Evolutionary conservation across 2,329 filamentous ascomycete genomes (phyloP).

Genomic region (Phaeosphaeria sp.): DNA sequence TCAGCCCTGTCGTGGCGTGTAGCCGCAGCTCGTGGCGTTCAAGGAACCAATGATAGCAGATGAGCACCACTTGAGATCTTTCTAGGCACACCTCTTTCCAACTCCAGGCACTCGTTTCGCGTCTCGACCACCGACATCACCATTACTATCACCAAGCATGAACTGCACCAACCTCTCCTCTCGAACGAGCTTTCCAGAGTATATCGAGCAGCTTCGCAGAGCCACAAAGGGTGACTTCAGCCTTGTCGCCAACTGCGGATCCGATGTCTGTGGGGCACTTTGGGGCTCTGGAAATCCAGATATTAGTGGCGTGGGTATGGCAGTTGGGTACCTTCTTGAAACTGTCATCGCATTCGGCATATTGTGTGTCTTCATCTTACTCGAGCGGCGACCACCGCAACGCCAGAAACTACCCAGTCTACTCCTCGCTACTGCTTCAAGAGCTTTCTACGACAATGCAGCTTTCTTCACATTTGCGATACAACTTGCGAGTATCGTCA

Average conservation of each 20-base stretch:
- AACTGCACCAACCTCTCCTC: slow-evolving; percentile 2
- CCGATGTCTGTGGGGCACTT: slow-evolving; percentile 25
- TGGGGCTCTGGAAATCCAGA: slow-evolving; percentile 34
- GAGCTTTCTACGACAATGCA: slow-evolving; percentile 23
- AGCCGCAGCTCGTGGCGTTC: background rate
- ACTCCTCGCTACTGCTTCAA: slow-evolving; percentile 7
- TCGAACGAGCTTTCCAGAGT: slow-evolving; percentile 15
- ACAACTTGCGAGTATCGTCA: slow-evolving; percentile 28
- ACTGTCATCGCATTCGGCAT: slow-evolving; percentile 10
- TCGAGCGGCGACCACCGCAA: background rate
- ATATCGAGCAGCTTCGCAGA: slow-evolving; percentile 19
- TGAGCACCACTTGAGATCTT: background rate
- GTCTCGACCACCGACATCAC: background rate
- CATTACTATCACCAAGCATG: background rate
- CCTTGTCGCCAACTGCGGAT: slow-evolving; percentile 17
- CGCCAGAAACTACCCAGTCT: background rate
- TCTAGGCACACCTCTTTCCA: background rate
- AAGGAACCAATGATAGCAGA: no score
- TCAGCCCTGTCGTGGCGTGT: background rate
- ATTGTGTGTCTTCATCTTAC: slow-evolving; percentile 2
- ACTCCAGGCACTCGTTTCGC: background rate
- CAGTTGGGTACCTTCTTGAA: slow-evolving; percentile 28
- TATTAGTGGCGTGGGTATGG: slow-evolving; percentile 30
- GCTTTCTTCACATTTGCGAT: slow-evolving; percentile 30
- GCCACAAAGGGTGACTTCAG: slow-evolving; percentile 16